Percentiles rank a stretch among this genome's conserved stretches.
These are phyloP conservation scores for Hemileccinum impolitum DNA, from an alignment of 768 basidiomycete genomes.

Conservation along the genomic window DNA sequence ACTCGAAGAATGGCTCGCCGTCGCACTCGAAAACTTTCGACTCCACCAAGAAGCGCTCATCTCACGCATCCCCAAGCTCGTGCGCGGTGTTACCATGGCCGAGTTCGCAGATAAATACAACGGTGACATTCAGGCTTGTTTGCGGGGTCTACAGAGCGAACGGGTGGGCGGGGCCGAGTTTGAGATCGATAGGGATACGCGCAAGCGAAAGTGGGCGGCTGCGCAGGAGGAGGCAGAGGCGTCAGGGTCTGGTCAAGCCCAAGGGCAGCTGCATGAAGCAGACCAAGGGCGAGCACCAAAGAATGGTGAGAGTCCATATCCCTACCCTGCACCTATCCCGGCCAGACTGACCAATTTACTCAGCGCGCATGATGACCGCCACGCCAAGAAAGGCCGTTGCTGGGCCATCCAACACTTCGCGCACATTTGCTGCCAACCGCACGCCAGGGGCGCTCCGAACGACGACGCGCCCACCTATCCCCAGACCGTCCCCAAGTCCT, in stretches of 20 bases:
- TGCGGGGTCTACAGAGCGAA: slow-evolving; percentile 67
- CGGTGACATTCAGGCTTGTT: slow-evolving; percentile 68
- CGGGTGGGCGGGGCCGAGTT: slow-evolving; percentile 49
- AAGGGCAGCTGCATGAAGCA: slow-evolving; percentile 17
- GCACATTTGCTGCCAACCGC: slow-evolving; percentile 39
- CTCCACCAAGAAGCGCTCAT: slow-evolving; percentile 75
- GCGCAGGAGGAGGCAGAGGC: slow-evolving; percentile 52
- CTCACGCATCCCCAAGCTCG: slow-evolving; percentile 69
- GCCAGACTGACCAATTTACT: slow-evolving; percentile 1
- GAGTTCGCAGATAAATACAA: slow-evolving; percentile 78
- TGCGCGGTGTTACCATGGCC: slow-evolving; percentile 67
- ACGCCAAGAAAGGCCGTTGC: slow-evolving; percentile 51
- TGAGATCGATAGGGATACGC: slow-evolving; percentile 62
- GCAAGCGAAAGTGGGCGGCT: slow-evolving; percentile 77
- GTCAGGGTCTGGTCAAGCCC: slow-evolving; percentile 22
- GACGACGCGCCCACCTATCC: slow-evolving; percentile 26
- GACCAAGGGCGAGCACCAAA: slow-evolving; percentile 46
- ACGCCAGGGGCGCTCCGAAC: slow-evolving; percentile 39
- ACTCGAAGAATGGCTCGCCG: slow-evolving; percentile 71
- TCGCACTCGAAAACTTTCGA: slow-evolving; percentile 69
- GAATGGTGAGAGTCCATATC: slow-evolving; percentile 53
- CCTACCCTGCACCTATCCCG: not conserved
- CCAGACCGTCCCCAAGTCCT: slow-evolving; percentile 26
- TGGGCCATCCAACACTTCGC: slow-evolving; percentile 44
- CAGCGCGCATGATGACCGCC: slow-evolving; percentile 44